Conservation (phyloP, 2,329 filamentous ascomycete species). For the Claviceps africana region DNA sequence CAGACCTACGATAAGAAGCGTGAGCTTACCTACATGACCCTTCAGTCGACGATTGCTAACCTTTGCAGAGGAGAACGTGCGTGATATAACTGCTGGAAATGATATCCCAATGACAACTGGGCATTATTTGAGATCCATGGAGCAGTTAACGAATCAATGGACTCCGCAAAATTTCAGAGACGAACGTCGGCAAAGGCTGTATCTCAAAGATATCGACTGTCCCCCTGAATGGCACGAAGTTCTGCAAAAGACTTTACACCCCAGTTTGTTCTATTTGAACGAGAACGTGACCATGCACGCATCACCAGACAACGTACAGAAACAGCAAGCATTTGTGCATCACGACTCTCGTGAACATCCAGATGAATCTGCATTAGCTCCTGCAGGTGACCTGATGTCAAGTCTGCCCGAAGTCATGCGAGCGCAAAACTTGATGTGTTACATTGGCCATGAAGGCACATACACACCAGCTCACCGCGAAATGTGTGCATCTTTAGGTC, state of each 20-base stretch:
- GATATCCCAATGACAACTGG: conserved; percentile 75
- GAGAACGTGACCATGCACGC: conserved; percentile 45
- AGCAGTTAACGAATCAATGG: conserved; percentile 71
- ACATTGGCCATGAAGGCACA: conserved; percentile 92
- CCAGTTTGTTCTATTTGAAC: conserved; percentile 80
- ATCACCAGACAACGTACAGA: background rate
- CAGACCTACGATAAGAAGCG: conserved; percentile 66
- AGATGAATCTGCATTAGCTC: conserved; percentile 45
- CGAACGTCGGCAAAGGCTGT: conserved; percentile 69
- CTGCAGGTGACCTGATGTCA: conserved; percentile 88
- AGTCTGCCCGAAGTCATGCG: conserved; percentile 76
- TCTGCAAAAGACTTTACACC: conserved; percentile 63
- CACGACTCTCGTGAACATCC: conserved; percentile 27
- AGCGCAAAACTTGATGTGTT: conserved; percentile 95
- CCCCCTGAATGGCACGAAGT: conserved; percentile 75
- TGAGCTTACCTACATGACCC: conserved; percentile 24
- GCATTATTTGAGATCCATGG: conserved; percentile 84
- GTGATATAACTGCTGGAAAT: conserved; percentile 59
- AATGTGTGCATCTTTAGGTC: conserved; percentile 92
- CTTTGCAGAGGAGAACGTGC: conserved; percentile 62
- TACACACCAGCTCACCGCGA: conserved; percentile 91
- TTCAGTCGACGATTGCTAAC: conserved; percentile 10
- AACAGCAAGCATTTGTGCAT: conserved; percentile 16
- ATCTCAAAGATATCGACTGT: conserved; percentile 95
- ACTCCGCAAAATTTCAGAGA: conserved; percentile 62